These are phyloP conservation scores for Cyclotella choctawhatcheeana DNA, from an alignment of 108 stramenopile species.

Conservation along the genomic window DNA sequence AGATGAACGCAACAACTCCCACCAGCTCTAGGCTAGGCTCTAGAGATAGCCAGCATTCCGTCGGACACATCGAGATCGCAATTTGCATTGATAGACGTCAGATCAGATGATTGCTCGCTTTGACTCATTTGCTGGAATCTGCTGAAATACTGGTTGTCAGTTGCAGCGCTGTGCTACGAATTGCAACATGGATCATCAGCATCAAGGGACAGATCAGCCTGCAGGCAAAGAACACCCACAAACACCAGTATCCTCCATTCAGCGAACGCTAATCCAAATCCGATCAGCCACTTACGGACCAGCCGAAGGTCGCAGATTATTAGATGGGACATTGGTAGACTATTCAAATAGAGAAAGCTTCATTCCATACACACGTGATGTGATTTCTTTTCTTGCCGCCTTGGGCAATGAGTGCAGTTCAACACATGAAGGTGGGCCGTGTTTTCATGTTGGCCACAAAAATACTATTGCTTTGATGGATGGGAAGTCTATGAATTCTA, in stretches of 20 bases:
- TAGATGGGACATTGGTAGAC: conserved; percentile 41
- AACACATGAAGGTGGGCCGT: conserved; percentile 2
- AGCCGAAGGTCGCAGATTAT: conserved; percentile 44
- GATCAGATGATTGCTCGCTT: too few relatives aligned
- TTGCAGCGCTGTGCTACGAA: too few relatives aligned
- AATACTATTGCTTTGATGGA: conserved; percentile 39
- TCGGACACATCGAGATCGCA: too few relatives aligned
- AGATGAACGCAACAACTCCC: too few relatives aligned
- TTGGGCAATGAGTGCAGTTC: conserved; percentile 8
- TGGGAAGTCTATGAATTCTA: conserved; percentile 59
- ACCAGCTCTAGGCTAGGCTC: too few relatives aligned
- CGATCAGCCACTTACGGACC: conserved; percentile 64
- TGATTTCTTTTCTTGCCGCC: conserved; percentile 48
- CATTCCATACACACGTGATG: conserved; percentile 61
- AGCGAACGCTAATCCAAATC: conserved; percentile 36
- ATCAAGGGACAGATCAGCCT: neutral
- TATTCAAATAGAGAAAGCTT: conserved; percentile 16
- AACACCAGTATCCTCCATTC: neutral
- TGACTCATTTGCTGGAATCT: too few relatives aligned
- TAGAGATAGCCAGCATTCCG: too few relatives aligned
- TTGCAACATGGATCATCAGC: neutral
- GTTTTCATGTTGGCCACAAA: conserved; percentile 4
- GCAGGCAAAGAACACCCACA: neutral
- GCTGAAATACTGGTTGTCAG: too few relatives aligned
- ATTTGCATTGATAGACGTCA: too few relatives aligned